Percentiles rank a stretch among this genome's conserved stretches.
These are phyloP conservation scores for Isabelozyma heimii DNA, from an alignment of 805 yeast species.

Conservation along the genomic window DNA sequence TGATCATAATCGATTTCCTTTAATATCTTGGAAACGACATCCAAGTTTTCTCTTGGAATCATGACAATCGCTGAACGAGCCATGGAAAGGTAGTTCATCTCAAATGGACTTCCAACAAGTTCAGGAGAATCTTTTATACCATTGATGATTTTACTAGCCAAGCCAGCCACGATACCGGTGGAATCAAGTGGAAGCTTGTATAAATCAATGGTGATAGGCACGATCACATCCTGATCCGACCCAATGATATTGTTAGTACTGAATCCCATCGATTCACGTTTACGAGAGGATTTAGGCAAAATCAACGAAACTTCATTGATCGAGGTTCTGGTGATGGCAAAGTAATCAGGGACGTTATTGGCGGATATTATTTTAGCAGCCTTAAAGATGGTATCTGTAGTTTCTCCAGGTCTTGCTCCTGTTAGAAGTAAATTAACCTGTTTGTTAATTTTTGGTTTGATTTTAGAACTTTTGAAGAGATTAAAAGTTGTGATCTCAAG, in stretches of 20 bases:
- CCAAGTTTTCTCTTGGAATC: slow-evolving; percentile 51
- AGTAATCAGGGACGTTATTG: slow-evolving; percentile 37
- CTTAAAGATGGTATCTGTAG: slow-evolving; percentile 37
- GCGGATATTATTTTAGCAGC: slow-evolving; percentile 38
- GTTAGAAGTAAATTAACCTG: slow-evolving; percentile 47
- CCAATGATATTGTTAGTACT: slow-evolving; percentile 47
- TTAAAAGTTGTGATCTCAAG: slow-evolving; percentile 36
- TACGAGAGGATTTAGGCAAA: slow-evolving; percentile 40
- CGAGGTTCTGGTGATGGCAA: slow-evolving; percentile 53
- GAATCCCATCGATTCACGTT: slow-evolving; percentile 38
- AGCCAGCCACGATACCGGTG: slow-evolving; percentile 66
- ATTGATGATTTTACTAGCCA: slow-evolving; percentile 48
- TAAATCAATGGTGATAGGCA: slow-evolving; percentile 58
- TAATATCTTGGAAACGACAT: slow-evolving; percentile 25
- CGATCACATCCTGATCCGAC: slow-evolving; percentile 51
- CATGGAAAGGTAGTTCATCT: slow-evolving; percentile 59
- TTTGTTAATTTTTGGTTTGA: slow-evolving; percentile 44
- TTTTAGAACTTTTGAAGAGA: slow-evolving; percentile 31
- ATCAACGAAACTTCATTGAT: slow-evolving; percentile 49
- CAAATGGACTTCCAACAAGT: slow-evolving; percentile 25
- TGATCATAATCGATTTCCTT: slow-evolving; percentile 3
- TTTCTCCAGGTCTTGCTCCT: slow-evolving; percentile 56
- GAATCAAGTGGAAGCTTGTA: slow-evolving; percentile 53
- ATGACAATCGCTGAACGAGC: slow-evolving; percentile 59
- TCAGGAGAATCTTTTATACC: slow-evolving; percentile 18